Conservation (phyloP, 257 asterid species). For the Ocimum tenuiflorum region DNA sequence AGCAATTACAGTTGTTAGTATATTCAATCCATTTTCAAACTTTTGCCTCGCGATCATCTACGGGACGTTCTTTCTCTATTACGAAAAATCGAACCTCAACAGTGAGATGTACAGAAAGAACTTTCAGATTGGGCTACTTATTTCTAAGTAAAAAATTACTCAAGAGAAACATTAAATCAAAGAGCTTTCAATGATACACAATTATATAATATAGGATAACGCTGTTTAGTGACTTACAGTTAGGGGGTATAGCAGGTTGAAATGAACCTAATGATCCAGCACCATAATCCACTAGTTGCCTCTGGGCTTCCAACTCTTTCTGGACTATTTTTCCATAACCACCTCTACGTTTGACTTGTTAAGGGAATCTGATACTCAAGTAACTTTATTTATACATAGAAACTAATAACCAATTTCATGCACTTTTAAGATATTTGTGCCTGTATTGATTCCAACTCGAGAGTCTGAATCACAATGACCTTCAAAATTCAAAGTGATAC, state of each 20-base stretch:
- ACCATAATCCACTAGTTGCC: slow-evolving; percentile 92
- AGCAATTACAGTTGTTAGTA: no score
- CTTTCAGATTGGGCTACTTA: background rate
- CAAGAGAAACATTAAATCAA: background rate
- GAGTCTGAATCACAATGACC: background rate
- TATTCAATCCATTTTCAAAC: no score
- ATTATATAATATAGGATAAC: background rate
- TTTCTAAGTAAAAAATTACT: background rate
- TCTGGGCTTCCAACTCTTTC: slow-evolving; percentile 87
- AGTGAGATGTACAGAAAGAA: no score
- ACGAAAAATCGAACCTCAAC: no score
- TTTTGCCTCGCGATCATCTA: no score
- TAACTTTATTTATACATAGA: slow-evolving; percentile 4
- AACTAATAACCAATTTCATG: background rate
- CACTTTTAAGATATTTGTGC: background rate
- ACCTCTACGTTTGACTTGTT: slow-evolving; percentile 75
- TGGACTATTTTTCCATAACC: slow-evolving; percentile 96
- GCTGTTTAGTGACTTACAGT: slow-evolving; percentile 45
- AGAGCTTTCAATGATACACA: background rate
- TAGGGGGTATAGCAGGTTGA: slow-evolving; percentile 53
- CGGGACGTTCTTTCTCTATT: no score
- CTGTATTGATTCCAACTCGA: background rate
- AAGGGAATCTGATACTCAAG: slow-evolving; percentile 31
- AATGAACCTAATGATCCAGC: slow-evolving; percentile 69
- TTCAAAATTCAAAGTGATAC: background rate